Conservation (phyloP, 805 yeast species). For the Maudiozyma serrabonitensis region DNA sequence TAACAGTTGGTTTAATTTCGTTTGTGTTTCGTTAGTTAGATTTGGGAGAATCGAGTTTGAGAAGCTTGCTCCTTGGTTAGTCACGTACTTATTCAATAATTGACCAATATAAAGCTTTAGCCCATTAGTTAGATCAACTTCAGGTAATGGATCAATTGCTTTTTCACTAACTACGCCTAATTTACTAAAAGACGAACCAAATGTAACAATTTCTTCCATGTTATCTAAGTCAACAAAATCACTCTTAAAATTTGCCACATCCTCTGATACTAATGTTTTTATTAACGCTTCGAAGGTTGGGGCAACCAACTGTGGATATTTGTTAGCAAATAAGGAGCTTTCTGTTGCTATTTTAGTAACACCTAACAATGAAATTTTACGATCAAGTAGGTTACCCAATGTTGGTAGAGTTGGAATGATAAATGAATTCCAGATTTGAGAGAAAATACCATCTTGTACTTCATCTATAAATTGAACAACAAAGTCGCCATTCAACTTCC, state of each 20-base stretch:
- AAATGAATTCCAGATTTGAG: conserved; percentile 37
- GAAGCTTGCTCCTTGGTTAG: conserved; percentile 12
- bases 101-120: conserved; percentile 15
- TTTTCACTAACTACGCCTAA: conserved; percentile 52
- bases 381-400: conserved; percentile 43
- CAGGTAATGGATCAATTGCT: conserved; percentile 62
- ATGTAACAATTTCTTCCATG: conserved; percentile 63
- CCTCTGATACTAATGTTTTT: conserved; percentile 29
- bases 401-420: conserved; percentile 34
- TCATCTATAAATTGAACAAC: conserved; percentile 56
- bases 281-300: conserved; percentile 38
- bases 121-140: conserved; percentile 30
- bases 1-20: conserved; percentile 19
- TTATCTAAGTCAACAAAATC: conserved; percentile 37
- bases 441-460: conserved; percentile 54
- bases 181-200: conserved; percentile 79
- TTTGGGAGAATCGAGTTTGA: conserved; percentile 18
- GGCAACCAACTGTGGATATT: conserved; percentile 34
- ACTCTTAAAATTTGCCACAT: conserved; percentile 31
- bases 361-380: conserved; percentile 46
- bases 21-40: conserved; percentile 19
- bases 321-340: conserved; percentile 29
- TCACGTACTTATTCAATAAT: conserved; percentile 17
- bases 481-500: conserved; percentile 41
- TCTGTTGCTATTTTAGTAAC: conserved; percentile 36